phyloP scores from a whole-genome alignment of 768 basidiomycete species.

The Polyporus arcularius region DNA sequence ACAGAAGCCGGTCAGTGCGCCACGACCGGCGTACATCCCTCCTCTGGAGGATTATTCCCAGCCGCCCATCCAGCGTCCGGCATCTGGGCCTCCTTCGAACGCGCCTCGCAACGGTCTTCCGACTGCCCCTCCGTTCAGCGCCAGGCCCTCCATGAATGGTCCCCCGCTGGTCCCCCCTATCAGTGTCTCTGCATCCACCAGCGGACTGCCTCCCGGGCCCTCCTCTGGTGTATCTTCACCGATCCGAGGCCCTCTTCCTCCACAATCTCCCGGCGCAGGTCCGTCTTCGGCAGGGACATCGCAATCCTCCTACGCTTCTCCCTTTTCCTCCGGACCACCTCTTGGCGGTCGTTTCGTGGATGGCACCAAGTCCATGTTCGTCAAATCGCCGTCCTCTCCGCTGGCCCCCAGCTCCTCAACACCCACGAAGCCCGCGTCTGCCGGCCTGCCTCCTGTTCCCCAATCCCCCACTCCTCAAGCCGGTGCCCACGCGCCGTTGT shows the following conservation, averaged over 20 bases:
- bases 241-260: constrained; percentile 26
- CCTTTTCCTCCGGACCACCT: constrained; percentile 45
- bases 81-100: constrained; percentile 23
- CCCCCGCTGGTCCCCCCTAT: not conserved
- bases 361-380: constrained; percentile 81
- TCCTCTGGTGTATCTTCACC: constrained; percentile 8
- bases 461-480: constrained; percentile 19
- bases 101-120: constrained; percentile 21
- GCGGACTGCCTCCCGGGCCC: constrained; percentile 2
- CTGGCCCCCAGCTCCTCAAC: constrained; percentile 31
- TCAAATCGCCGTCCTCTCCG: constrained; percentile 49
- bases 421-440: not conserved
- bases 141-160: constrained; percentile 2
- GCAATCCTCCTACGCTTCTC: constrained; percentile 32
- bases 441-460: constrained; percentile 24
- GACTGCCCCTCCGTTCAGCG: constrained; percentile 8
- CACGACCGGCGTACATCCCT: constrained; percentile 61
- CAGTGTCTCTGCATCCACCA: not conserved
- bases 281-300: constrained; percentile 45
- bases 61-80: constrained; percentile 30
- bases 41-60: constrained; percentile 63
- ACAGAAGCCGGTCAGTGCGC: constrained; percentile 47
- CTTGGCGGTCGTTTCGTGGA: constrained; percentile 69
- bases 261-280: constrained; percentile 57
- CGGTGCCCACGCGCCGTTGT: constrained; percentile 3